Evolutionary conservation across 2,329 filamentous ascomycete genomes (phyloP), one percentile per base, ranked within the genome.

Genomic region (Calonectria pauciramosa): DNA sequence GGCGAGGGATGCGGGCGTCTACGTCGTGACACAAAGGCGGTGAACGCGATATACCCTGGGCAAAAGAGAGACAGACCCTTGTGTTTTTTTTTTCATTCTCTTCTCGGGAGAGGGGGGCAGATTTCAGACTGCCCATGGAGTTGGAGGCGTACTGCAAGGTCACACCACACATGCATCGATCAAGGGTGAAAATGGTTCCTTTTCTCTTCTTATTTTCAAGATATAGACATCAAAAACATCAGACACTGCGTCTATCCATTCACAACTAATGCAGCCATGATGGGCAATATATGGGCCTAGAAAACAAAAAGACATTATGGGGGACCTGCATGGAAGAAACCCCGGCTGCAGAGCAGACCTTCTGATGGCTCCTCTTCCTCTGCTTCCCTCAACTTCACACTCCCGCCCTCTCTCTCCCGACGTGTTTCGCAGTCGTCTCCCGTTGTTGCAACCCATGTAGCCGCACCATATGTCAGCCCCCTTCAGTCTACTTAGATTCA

Each of bases 1-100:
- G 83, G 92, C 92, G 72, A 86, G 90, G 75, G 88, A 90, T 20
- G 92, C 91, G 28, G 90, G 89, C 20, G 87, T 90, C 77, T 92
- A 92, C 82, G 90, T 91, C 10, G 85, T 90, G 30, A 81, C 81
- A 32, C 80, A 82, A 41, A 80, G 81, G 23, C 77, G 80, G 71
- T 83, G 78, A 81, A 59, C n/a, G 6, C 13, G 54, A 26, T 34
- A 70, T 75, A 79, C 72, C 72, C 76, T 68, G 71, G 74, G 60
- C 54, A 66, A 70, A 52, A 65, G n/a, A n/a, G n/a, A n/a, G n/a
- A n/a, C n/a, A 23, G 47, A 36, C 13, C 34, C 26, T 38, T 32
- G 14, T 49, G 14, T 56, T 52, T 28, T 60, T 47, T 47, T 47
- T 47, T 47, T 36, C 3, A 7, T 36, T 36, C 11, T 47, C n/a